These are phyloP conservation scores for Capsicum chinense DNA, from an alignment of 257 asterid genomes.

Conservation along the genomic window DNA sequence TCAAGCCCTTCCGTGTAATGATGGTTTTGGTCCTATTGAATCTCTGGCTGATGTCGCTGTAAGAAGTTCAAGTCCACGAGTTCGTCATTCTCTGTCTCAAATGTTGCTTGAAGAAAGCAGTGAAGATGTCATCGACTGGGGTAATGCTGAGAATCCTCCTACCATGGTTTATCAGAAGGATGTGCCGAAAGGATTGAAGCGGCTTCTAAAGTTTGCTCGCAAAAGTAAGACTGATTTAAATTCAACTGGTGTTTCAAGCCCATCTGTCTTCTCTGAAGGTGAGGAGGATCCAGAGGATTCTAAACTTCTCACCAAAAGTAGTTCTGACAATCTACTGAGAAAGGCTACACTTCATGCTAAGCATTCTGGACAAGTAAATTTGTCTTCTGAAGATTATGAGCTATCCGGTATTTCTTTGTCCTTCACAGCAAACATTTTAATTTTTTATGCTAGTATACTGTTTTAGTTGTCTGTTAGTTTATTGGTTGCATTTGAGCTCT, in stretches of 20 bases:
- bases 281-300: constrained; percentile 91
- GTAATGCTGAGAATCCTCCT: constrained; percentile 92
- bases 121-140: constrained; percentile 88
- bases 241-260: constrained; percentile 81
- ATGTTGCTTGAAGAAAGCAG: constrained; percentile 96
- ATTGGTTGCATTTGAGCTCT: neutral
- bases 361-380: constrained; percentile 44
- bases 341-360: constrained; percentile 75
- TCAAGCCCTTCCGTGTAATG: constrained; percentile 45
- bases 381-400: constrained; percentile 32
- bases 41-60: constrained; percentile 51
- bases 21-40: constrained; percentile 44
- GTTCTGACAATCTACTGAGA: constrained; percentile 71
- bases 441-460: neutral
- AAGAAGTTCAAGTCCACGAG: constrained; percentile 73
- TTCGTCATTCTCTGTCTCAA: constrained; percentile 95
- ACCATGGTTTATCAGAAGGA: constrained; percentile 75
- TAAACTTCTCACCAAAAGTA: constrained; percentile 55
- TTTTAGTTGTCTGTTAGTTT: neutral
- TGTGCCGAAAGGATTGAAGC: constrained; percentile 92
- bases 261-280: constrained; percentile 86
- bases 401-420: constrained; percentile 52
- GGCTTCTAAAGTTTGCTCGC: constrained; percentile 92
- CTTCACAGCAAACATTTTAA: neutral
- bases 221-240: constrained; percentile 82